Evolutionary conservation across 202 grass and related monocot species (phyloP).

Genomic region (Schoenoplectus triqueter): DNA sequence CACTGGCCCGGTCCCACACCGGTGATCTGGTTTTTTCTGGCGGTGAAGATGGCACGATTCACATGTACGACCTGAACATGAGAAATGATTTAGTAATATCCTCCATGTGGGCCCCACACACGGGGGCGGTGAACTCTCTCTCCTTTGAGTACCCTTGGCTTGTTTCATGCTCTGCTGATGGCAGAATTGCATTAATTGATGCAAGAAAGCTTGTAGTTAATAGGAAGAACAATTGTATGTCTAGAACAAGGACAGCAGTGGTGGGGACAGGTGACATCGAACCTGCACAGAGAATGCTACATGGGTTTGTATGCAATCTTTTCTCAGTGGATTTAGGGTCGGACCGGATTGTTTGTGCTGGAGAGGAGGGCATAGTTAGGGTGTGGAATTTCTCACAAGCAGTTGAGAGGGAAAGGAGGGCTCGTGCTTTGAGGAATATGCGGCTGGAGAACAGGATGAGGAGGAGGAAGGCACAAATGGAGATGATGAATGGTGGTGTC

Average conservation of each 20-base stretch:
- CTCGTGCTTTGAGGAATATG: slow-evolving; percentile 61
- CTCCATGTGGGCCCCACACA: slow-evolving; percentile 83
- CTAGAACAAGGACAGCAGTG: slow-evolving; percentile 40
- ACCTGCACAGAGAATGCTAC: slow-evolving; percentile 83
- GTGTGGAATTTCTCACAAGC: slow-evolving; percentile 95
- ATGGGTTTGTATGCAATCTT: slow-evolving; percentile 78
- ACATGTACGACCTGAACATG: slow-evolving; percentile 54
- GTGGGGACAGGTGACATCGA: slow-evolving; percentile 53
- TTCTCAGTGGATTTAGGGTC: slow-evolving; percentile 70
- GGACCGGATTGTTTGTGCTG: slow-evolving; percentile 84
- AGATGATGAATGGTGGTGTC: slow-evolving; percentile 56
- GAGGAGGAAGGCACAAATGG: slow-evolving; percentile 66
- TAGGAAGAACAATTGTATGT: slow-evolving; percentile 21
- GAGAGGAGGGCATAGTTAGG: slow-evolving; percentile 80
- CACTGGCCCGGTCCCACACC: slow-evolving; percentile 62
- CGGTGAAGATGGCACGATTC: slow-evolving; percentile 86
- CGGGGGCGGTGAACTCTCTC: slow-evolving; percentile 72
- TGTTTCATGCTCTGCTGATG: slow-evolving; percentile 78
- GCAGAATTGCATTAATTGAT: slow-evolving; percentile 80
- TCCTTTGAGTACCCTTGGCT: slow-evolving; percentile 96
- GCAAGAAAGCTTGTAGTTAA: slow-evolving; percentile 66
- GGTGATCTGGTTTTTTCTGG: slow-evolving; percentile 75
- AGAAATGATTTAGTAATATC: slow-evolving; percentile 65
- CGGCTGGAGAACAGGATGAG: slow-evolving; percentile 95
- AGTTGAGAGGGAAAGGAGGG: slow-evolving; percentile 78